phyloP scores from a whole-genome alignment of 2,329 filamentous ascomycete species.

The Knoxdaviesia proteae region DNA sequence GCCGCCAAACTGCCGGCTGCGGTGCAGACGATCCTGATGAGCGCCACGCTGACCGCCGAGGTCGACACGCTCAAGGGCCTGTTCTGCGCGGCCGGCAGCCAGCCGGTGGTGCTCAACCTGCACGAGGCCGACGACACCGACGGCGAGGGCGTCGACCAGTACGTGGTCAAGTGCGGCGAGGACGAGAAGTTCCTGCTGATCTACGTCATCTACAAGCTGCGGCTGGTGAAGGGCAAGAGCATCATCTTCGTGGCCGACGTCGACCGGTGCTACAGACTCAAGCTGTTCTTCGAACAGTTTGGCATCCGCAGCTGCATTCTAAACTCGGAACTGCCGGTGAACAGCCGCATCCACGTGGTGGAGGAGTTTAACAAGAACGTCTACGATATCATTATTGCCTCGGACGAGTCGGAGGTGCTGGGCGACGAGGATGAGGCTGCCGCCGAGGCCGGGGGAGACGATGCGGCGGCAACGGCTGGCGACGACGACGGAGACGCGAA shows the following conservation, averaged over 20 bases:
- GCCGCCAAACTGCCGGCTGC: constrained; percentile 61
- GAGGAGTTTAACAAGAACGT: constrained; percentile 94
- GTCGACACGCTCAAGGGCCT: constrained; percentile 68
- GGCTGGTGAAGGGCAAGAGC: constrained; percentile 82
- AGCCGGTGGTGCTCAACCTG: constrained; percentile 60
- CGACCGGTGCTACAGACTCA: constrained; percentile 73
- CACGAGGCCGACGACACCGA: constrained; percentile 57
- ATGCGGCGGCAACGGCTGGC: constrained; percentile 19
- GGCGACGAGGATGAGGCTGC: constrained; percentile 33
- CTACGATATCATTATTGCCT: constrained; percentile 95
- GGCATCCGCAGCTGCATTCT: constrained; percentile 82
- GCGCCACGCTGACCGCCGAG: constrained; percentile 74
- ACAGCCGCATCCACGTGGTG: constrained; percentile 81
- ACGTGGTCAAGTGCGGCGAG: constrained; percentile 76
- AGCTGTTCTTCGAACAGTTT: constrained; percentile 92
- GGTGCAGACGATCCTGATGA: constrained; percentile 82
- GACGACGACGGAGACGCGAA: constrained; percentile 10
- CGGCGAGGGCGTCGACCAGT: constrained; percentile 62
- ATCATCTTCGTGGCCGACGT: constrained; percentile 57
- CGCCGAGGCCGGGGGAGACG: constrained; percentile 18
- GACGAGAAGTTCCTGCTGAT: constrained; percentile 85
- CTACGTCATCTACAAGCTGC: constrained; percentile 39
- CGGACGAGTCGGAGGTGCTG: constrained; percentile 73
- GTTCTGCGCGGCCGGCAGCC: constrained; percentile 42
- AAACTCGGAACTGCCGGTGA: constrained; percentile 86